Conservation (phyloP, 768 basidiomycete genomes). For the Pleurotus cornucopiae region DNA sequence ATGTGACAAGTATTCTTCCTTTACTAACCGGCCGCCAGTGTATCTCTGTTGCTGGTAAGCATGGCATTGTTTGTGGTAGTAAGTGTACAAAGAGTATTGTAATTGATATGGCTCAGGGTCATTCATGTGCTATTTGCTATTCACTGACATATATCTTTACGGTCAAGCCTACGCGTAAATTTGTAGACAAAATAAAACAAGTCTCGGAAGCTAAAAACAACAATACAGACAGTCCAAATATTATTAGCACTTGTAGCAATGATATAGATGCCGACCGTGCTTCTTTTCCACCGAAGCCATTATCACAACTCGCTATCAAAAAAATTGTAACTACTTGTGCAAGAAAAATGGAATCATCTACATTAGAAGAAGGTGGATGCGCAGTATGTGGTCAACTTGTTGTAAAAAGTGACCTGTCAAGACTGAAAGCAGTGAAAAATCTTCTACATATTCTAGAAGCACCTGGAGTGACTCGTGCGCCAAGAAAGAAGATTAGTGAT, state of each 20-base stretch:
- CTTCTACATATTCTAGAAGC: neutral
- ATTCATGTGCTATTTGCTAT: neutral
- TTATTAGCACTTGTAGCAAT: too few species aligned
- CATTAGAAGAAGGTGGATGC: slow-evolving; percentile 3
- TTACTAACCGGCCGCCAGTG: neutral
- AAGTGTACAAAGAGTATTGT: neutral
- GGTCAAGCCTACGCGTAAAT: neutral
- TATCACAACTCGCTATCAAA: neutral
- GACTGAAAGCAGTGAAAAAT: neutral
- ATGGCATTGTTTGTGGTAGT: neutral
- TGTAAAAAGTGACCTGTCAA: neutral
- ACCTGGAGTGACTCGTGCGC: neutral
- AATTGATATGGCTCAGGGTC: neutral
- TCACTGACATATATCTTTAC: neutral
- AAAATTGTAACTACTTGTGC: neutral
- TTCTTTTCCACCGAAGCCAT: neutral
- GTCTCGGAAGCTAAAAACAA: neutral
- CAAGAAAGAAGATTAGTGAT: neutral
- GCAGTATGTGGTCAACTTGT: slow-evolving; percentile 3
- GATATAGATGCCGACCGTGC: neutral
- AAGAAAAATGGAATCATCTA: neutral
- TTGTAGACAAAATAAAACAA: neutral
- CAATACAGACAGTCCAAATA: neutral
- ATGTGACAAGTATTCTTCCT: neutral
- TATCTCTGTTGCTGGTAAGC: neutral